phyloP scores from a whole-genome alignment of 163 green algal species.

The Scenedesmus sp. region DNA sequence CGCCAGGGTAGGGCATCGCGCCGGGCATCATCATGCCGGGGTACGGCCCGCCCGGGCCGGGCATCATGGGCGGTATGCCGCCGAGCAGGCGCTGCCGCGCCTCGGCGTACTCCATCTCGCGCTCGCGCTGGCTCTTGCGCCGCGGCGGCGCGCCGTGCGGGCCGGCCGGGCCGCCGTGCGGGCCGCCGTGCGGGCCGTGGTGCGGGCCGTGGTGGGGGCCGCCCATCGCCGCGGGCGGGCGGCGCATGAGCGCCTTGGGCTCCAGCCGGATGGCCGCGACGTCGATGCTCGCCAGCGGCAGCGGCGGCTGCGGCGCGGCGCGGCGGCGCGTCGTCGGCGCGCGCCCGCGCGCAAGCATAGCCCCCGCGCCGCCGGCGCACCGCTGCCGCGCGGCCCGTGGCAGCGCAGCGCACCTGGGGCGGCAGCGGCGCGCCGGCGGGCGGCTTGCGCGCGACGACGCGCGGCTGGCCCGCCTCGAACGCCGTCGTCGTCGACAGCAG shows the following conservation, averaged over 20 bases:
- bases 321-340: no score
- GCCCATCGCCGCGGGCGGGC: background rate
- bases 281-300: conserved; percentile 30
- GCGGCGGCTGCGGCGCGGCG: no score
- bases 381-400: no score
- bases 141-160: conserved; percentile 2
- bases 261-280: conserved; percentile 20
- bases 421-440: background rate
- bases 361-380: no score
- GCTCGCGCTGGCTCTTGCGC: conserved; percentile 40
- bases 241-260: conserved; percentile 12
- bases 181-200: background rate
- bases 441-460: conserved; percentile 40
- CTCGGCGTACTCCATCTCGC: conserved; percentile 40
- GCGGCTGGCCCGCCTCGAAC: conserved; percentile 31
- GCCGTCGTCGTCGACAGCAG: conserved; percentile 41
- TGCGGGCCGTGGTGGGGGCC: background rate
- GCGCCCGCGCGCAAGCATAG: no score
- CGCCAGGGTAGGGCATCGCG: no score
- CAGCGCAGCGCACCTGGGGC: conserved; percentile 4
- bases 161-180: background rate
- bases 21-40: no score
- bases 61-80: no score
- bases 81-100: conserved; percentile 17
- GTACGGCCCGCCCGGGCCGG: background rate